Evolutionary conservation across 208 protist genomes (phyloP).

Genomic region (Borovskyia barvae): DNA sequence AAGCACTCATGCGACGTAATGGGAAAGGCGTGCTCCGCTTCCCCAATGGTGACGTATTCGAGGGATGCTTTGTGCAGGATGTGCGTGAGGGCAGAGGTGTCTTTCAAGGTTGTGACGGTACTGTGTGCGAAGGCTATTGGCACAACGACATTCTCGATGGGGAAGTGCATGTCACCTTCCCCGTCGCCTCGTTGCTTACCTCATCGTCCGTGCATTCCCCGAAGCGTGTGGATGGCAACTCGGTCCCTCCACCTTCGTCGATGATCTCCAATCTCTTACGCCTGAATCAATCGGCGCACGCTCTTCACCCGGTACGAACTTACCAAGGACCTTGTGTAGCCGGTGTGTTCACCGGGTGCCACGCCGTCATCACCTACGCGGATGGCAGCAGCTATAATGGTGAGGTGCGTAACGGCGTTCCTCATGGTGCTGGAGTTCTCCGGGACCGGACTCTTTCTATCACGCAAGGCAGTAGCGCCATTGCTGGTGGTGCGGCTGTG

Average conservation of each 20-base stretch:
- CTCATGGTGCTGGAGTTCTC: slow-evolving; percentile 51
- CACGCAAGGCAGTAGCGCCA: not conserved
- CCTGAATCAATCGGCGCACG: slow-evolving; percentile 7
- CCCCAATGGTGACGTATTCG: slow-evolving; percentile 55
- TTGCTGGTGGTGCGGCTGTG: slow-evolving; percentile 15
- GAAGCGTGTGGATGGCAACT: no score
- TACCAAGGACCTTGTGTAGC: slow-evolving; percentile 66
- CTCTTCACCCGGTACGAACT: slow-evolving; percentile 18
- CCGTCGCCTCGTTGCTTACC: not conserved
- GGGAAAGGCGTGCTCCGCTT: slow-evolving; percentile 56
- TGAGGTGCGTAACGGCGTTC: slow-evolving; percentile 49
- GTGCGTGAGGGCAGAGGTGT: slow-evolving; percentile 50
- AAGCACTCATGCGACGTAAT: slow-evolving; percentile 43
- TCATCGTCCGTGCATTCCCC: no score
- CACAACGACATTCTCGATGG: slow-evolving; percentile 43
- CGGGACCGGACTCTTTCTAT: slow-evolving; percentile 34
- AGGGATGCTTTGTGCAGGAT: slow-evolving; percentile 52
- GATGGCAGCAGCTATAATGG: slow-evolving; percentile 72
- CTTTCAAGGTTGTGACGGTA: slow-evolving; percentile 33
- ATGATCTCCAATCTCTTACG: not conserved
- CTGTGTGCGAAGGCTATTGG: slow-evolving; percentile 63
- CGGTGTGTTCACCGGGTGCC: slow-evolving; percentile 53
- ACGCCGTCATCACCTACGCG: slow-evolving; percentile 36
- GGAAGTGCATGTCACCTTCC: slow-evolving; percentile 22
- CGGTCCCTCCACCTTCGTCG: not conserved